Conservation (phyloP, 2,329 filamentous ascomycete species). For the Aspergillus tanneri region DNA sequence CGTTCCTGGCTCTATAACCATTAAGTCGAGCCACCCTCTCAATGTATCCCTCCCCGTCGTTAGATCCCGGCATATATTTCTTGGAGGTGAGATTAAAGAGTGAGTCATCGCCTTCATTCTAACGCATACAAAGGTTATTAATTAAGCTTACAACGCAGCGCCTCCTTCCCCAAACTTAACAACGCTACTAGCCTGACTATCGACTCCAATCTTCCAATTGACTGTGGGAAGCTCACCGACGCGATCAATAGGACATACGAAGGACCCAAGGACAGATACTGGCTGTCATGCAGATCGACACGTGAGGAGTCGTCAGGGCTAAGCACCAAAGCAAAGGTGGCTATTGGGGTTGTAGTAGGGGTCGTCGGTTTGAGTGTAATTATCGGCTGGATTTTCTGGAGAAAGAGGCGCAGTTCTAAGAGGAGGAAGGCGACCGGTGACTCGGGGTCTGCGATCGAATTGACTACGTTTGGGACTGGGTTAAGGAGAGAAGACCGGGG, state of each 20-base stretch:
- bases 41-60: not conserved
- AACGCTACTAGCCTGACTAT: not conserved
- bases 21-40: not conserved
- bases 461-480: not conserved
- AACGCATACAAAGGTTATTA: not conserved
- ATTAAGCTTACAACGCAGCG: not conserved
- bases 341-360: not conserved
- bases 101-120: not conserved
- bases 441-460: not conserved
- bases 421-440: not conserved
- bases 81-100: not conserved
- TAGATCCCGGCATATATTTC: not conserved
- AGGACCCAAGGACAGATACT: not conserved
- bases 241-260: not conserved
- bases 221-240: not conserved
- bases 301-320: not conserved
- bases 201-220: not conserved
- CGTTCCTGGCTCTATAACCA: not conserved
- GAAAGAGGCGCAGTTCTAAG: not conserved
- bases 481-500: not conserved
- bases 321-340: not conserved
- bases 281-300: not conserved
- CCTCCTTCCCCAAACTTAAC: not conserved
- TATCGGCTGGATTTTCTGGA: not conserved
- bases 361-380: not conserved